A percentile compares a stretch with the other conserved stretches of the same genome.
Evolutionary conservation across 2,329 filamentous ascomycete genomes (phyloP).

Genomic region (Venturia oleaginea): DNA sequence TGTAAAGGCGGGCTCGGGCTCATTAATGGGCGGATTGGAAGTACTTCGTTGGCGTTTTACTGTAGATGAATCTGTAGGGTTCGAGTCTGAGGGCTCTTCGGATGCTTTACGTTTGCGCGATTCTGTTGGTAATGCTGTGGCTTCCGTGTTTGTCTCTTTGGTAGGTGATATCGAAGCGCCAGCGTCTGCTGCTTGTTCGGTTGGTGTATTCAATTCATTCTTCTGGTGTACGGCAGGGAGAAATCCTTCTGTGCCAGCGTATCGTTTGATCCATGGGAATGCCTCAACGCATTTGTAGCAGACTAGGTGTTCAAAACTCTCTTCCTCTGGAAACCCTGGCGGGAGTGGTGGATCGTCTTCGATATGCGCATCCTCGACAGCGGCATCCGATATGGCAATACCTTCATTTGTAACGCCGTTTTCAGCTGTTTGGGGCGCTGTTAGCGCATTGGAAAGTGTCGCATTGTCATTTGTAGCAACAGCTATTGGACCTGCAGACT

Average conservation of each 20-base stretch:
- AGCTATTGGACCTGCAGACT: neutral
- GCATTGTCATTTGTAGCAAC: neutral
- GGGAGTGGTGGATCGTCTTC: constrained; percentile 58
- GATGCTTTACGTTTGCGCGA: constrained; percentile 39
- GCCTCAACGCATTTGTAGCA: constrained; percentile 91
- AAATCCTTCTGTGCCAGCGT: constrained; percentile 73
- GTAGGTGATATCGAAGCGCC: neutral
- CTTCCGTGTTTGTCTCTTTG: constrained; percentile 22
- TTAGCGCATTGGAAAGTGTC: neutral
- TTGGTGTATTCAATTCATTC: neutral
- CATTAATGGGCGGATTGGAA: constrained; percentile 19
- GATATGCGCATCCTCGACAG: constrained; percentile 40
- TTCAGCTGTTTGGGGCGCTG: neutral
- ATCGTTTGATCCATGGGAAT: constrained; percentile 84
- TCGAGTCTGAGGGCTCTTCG: constrained; percentile 10
- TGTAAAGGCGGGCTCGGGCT: constrained; percentile 26
- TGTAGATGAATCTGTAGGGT: constrained; percentile 10
- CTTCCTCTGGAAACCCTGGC: constrained; percentile 78
- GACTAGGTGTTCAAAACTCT: constrained; percentile 80
- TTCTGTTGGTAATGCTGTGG: constrained; percentile 20
- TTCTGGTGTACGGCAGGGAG: constrained; percentile 51
- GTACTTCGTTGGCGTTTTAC: constrained; percentile 13
- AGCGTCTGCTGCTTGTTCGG: neutral
- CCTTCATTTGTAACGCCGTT: constrained; percentile 15
- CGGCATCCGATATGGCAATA: constrained; percentile 24